A percentile compares a stretch with the other conserved stretches of the same genome.
Conservation (phyloP, 2,329 filamentous ascomycete genomes). For the Beauveria australis region DNA sequence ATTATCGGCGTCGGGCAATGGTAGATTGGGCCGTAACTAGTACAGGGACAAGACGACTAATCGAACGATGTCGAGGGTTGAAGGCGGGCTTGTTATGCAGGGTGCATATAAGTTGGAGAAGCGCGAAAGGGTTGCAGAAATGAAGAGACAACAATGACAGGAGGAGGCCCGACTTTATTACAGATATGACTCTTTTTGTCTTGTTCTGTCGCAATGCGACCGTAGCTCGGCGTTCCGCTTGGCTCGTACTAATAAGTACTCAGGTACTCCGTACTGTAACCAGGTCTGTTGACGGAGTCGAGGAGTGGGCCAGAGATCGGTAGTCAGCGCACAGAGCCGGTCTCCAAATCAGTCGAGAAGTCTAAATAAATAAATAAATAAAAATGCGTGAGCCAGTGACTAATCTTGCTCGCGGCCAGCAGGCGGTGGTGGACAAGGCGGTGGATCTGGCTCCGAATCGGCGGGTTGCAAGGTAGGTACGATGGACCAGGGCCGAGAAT, state of each 20-base stretch:
- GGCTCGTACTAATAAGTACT: neutral
- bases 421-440: neutral
- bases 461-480: neutral
- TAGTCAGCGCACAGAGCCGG: conserved; percentile 6
- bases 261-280: too few species aligned
- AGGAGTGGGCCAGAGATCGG: conserved; percentile 6
- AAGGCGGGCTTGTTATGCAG: neutral
- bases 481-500: neutral
- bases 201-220: conserved; percentile 1
- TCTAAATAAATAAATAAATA: neutral
- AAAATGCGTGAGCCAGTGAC: conserved; percentile 10
- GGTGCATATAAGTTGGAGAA: neutral
- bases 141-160: neutral
- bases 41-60: conserved; percentile 1
- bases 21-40: conserved; percentile 6
- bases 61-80: neutral
- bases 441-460: conserved; percentile 11
- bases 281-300: neutral
- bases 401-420: conserved; percentile 7
- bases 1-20: conserved; percentile 4
- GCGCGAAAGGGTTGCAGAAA: neutral
- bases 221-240: conserved; percentile 9
- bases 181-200: conserved; percentile 7
- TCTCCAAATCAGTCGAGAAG: conserved; percentile 5
- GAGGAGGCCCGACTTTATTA: conserved; percentile 4